Percentiles rank a stretch among this genome's conserved stretches.
phyloP scores from a whole-genome alignment of 768 basidiomycete species.

The Mycena polygramma region DNA sequence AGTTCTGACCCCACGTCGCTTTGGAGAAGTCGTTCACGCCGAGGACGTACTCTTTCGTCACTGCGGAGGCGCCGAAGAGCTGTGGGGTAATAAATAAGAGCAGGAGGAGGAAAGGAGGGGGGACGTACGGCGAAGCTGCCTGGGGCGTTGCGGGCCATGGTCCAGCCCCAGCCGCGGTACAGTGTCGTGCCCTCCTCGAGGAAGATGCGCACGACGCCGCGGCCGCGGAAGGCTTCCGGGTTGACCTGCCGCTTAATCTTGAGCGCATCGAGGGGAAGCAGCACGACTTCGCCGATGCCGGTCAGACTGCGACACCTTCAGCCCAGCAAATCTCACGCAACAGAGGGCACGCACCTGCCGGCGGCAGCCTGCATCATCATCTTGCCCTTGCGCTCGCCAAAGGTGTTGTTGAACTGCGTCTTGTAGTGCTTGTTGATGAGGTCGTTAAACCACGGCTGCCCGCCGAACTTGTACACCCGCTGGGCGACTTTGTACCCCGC shows the following conservation, averaged over 20 bases:
- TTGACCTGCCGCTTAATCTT: slow-evolving; percentile 99
- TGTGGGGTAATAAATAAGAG: slow-evolving; percentile 44
- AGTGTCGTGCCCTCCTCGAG: slow-evolving; percentile 91
- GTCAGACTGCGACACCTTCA: slow-evolving; percentile 61
- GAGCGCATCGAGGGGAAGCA: slow-evolving; percentile 96
- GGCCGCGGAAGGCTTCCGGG: slow-evolving; percentile 97
- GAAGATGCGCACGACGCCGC: slow-evolving; percentile 90
- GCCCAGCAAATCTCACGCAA: neutral
- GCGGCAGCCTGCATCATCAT: slow-evolving; percentile 96
- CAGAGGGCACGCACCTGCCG: slow-evolving; percentile 74
- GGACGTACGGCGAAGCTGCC: slow-evolving; percentile 90
- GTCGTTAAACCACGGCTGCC: slow-evolving; percentile 98
- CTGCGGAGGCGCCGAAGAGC: slow-evolving; percentile 97
- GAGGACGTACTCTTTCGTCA: slow-evolving; percentile 94
- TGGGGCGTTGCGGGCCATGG: slow-evolving; percentile 96
- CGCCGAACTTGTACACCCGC: slow-evolving; percentile 97
- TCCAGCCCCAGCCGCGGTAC: slow-evolving; percentile 99
- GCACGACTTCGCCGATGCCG: slow-evolving; percentile 95
- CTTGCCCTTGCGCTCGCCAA: slow-evolving; percentile 96
- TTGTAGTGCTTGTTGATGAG: slow-evolving; percentile 87
- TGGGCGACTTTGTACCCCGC: slow-evolving; percentile 98
- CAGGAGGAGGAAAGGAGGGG: slow-evolving; percentile 1
- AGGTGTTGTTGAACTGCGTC: slow-evolving; percentile 81
- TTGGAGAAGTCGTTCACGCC: slow-evolving; percentile 90
- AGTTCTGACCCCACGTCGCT: slow-evolving; percentile 98